Percentiles rank a stretch among this genome's conserved stretches.
phyloP scores from a whole-genome alignment of 2,329 filamentous ascomycete species.

The Oidium heveae region DNA sequence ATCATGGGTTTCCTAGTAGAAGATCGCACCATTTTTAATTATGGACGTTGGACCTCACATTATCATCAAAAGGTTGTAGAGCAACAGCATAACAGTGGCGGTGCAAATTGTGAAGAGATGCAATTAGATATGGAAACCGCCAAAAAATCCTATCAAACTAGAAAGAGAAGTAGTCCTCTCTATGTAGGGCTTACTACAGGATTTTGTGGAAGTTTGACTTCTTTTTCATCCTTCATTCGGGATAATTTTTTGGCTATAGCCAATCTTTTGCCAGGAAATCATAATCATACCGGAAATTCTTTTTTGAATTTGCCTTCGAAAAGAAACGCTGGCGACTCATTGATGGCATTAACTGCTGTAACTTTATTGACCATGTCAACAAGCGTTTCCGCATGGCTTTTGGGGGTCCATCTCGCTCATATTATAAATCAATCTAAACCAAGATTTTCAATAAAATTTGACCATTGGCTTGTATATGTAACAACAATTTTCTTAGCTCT shows the following conservation, averaged over 20 bases:
- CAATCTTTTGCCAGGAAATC: constrained; percentile 38
- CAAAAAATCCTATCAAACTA: constrained; percentile 31
- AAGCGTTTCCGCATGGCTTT: constrained; percentile 40
- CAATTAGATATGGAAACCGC: constrained; percentile 19
- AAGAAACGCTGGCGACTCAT: constrained; percentile 51
- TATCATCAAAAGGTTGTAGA: constrained; percentile 17
- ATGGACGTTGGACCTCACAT: constrained; percentile 31
- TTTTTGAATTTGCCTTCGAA: constrained; percentile 12
- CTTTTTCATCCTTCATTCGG: constrained; percentile 65
- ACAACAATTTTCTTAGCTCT: constrained; percentile 36
- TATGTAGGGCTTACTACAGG: constrained; percentile 72
- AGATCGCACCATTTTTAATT: constrained; percentile 48
- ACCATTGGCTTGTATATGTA: constrained; percentile 37
- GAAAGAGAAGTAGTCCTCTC: constrained; percentile 68
- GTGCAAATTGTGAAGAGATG: constrained; percentile 17
- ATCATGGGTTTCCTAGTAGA: constrained; percentile 70
- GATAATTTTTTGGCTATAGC: constrained; percentile 58
- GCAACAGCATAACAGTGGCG: constrained; percentile 15
- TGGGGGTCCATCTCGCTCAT: constrained; percentile 53
- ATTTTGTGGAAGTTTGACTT: constrained; percentile 76
- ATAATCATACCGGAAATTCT: constrained; percentile 16
- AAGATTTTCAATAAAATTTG: constrained; percentile 29
- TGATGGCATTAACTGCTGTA: constrained; percentile 58
- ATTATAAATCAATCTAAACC: constrained; percentile 32
- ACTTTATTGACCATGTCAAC: constrained; percentile 47